Evolutionary conservation across 768 basidiomycete genomes (phyloP), one percentile per base, ranked within the genome.

Genomic region (Suillus paluster): DNA sequence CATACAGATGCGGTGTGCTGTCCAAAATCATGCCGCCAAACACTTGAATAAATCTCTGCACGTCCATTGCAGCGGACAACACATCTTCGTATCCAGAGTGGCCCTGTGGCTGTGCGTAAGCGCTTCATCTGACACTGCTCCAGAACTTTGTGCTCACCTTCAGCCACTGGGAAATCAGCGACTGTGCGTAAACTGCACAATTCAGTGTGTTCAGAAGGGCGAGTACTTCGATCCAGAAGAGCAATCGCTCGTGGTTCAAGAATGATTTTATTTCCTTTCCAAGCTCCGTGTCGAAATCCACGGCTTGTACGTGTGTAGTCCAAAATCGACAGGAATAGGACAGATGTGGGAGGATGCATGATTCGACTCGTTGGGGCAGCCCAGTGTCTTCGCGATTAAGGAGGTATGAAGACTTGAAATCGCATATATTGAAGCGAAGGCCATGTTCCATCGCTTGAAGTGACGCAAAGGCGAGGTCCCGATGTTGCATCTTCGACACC

Each of bases 361-460:
- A 30, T 27, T 55, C 15, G 6, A 64, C n/a, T 10, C 57, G 46
- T 14, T 41, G 23, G 2, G 30, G 23, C 44, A 50, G 33, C 10
- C 38, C 39, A 2, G n/a, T 15, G 14, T 76, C 58, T 12, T 78
- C 66, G 21, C 50, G 49, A 59, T 80, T 77, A 9, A 36, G 64
- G 14, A 68, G 27, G 54, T 73, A 70, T 3, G 78, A 78, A 14
- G 68, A 71, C 38, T 68, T 63, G 11, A 80, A 59, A 9, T 72
- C 27, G 61, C 72, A 75, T 17, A 80, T 76, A 59, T 79, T 77
- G 68, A 80, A 79, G 50, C 62, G 62, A 30, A 78, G 73, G 5
- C 59, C 64, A 4, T 60, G 46, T 8, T 71, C 63, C 77, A 79
- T 73, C 15, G 71, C 59, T 1, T 55, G 49, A 6, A 80, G 57